Base-by-base conservation (phyloP, 805 yeast species). In the Candida dajiaensis region DNA sequence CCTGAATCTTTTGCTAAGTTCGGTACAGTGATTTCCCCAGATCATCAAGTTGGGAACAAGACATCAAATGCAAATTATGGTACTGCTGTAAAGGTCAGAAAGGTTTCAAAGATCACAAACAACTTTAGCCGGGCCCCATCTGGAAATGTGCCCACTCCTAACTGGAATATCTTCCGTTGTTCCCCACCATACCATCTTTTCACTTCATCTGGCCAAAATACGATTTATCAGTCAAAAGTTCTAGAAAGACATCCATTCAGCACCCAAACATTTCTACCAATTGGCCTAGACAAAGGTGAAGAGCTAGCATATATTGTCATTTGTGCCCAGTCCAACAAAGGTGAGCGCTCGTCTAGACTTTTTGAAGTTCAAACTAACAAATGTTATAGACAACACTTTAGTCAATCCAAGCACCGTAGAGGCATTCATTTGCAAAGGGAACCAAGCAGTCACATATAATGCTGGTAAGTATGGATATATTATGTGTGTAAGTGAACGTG, bases 371-470 rank as follows among this genome's bases (percentile, higher is more conserved):
- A 38, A 56, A 33, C 36, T 33, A 18, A 33, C 36, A 9, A n/a
- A 33, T 16, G 3, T 20, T 16, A 9, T 12, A 33, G 36, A 18
- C 19, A 20, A 33, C 20, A 16, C 36, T 5, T 16, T 33, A 16
- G 36, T 97, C 0, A 86, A 85, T 54, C 74, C 77, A n/a, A 54
- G 66, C 2, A 66, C 77, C 0, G 56, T 83, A 11, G 73, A 70
- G 52, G 96, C 95, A 0, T 90, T 89, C 57, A 53, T 79, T 6
- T 87, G 90, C 53, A 74, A 68, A 46, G 96, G 96, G 0, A 83
- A 86, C 61, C 96, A 89, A 59, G 86, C 96, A 0, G 89, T 90
- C 4, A 90, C 97, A 0, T 89, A 89, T 62, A 95, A 89, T 0
- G 78, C 76, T 8, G 75, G 72, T 41, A 44, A 46, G 64, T 51